Conservation (phyloP, 2,329 filamentous ascomycete genomes). For the Sclerotinia minor region DNA sequence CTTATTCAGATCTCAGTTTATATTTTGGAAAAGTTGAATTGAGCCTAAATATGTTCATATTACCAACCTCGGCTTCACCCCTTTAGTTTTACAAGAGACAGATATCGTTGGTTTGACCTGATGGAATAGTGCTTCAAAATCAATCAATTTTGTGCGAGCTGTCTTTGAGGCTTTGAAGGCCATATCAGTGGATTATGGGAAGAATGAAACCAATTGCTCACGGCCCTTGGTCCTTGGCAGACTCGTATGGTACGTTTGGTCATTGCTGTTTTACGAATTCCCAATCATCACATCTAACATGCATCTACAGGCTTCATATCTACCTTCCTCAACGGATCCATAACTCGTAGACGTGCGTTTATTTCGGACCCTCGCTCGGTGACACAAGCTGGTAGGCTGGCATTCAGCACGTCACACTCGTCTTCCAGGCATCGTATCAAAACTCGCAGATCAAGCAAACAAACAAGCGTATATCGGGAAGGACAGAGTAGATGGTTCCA, state of each 20-base stretch:
- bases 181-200: constrained; percentile 27
- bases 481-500: constrained; percentile 59
- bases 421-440: constrained; percentile 17
- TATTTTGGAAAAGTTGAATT: constrained; percentile 11
- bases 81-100: neutral
- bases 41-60: constrained; percentile 8
- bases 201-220: constrained; percentile 27
- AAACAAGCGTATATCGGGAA: constrained; percentile 21
- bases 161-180: neutral
- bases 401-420: constrained; percentile 23
- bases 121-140: neutral
- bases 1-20: neutral
- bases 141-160: constrained; percentile 3
- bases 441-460: constrained; percentile 16
- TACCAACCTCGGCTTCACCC: constrained; percentile 6
- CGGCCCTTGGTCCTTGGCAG: constrained; percentile 38
- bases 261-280: neutral
- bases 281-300: constrained; percentile 22
- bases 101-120: neutral
- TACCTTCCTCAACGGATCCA: constrained; percentile 33
- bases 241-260: constrained; percentile 38
- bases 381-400: constrained; percentile 21
- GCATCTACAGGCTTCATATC: constrained; percentile 38
- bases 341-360: constrained; percentile 1
- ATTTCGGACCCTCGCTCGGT: constrained; percentile 16